A percentile compares a stretch with the other conserved stretches of the same genome.
phyloP scores from a whole-genome alignment of 2,329 filamentous ascomycete species.

The Aspergillus spinulosporus region DNA sequence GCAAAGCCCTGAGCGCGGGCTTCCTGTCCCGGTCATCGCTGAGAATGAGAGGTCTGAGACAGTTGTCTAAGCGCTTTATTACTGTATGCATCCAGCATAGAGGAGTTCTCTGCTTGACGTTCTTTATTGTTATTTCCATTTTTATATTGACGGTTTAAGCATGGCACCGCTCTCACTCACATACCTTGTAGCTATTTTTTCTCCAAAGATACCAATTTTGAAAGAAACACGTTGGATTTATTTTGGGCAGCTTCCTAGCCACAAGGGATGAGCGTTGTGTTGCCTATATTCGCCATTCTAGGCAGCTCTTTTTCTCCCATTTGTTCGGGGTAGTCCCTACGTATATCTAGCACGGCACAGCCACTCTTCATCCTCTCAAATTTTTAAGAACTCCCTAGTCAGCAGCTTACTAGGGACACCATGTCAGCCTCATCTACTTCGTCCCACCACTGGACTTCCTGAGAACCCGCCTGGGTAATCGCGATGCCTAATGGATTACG shows the following conservation, averaged over 20 bases:
- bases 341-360: background rate
- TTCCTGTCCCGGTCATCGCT: conserved; percentile 82
- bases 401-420: background rate
- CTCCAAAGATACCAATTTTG: conserved; percentile 21
- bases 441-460: background rate
- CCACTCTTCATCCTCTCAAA: conserved; percentile 5
- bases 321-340: background rate
- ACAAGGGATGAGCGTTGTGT: conserved; percentile 1
- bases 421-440: background rate
- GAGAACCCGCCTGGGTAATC: background rate
- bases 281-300: conserved; percentile 18
- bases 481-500: conserved; percentile 6
- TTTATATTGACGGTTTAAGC: conserved; percentile 10
- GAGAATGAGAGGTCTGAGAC: conserved; percentile 78
- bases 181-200: conserved; percentile 14
- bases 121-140: conserved; percentile 15
- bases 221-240: conserved; percentile 13
- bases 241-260: background rate
- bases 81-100: conserved; percentile 11
- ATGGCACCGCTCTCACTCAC: conserved; percentile 4
- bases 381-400: too few relatives aligned
- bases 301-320: conserved; percentile 20
- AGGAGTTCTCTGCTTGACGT: conserved; percentile 2
- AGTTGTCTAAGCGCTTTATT: conserved; percentile 59
- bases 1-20: conserved; percentile 85